A percentile compares a stretch with the other conserved stretches of the same genome.
These are phyloP conservation scores for Paxillus involutus DNA, from an alignment of 768 basidiomycete genomes.

Conservation along the genomic window DNA sequence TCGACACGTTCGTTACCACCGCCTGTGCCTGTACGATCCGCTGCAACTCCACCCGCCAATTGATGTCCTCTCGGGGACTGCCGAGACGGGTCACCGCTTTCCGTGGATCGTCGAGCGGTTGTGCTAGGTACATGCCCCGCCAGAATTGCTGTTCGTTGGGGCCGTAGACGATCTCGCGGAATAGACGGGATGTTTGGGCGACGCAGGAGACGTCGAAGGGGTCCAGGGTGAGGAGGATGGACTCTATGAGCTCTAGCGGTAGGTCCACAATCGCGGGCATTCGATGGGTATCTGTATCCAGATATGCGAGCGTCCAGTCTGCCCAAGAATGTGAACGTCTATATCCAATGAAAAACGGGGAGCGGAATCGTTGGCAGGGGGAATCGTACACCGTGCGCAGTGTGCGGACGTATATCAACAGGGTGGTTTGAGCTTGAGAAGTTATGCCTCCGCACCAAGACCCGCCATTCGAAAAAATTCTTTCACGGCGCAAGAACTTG, in stretches of 20 bases:
- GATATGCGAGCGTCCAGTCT: no score
- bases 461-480: constrained; percentile 22
- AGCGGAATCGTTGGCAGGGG: neutral
- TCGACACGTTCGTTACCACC: constrained; percentile 38
- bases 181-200: constrained; percentile 48
- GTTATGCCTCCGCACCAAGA: no score
- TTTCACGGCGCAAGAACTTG: constrained; percentile 16
- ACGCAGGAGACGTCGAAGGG: constrained; percentile 57
- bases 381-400: no score
- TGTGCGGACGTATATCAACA: no score
- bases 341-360: no score
- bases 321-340: no score
- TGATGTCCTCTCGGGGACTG: constrained; percentile 25
- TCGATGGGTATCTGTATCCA: neutral
- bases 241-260: constrained; percentile 60
- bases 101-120: constrained; percentile 65
- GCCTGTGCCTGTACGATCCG: constrained; percentile 53
- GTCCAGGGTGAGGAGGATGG: constrained; percentile 55
- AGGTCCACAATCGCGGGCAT: constrained; percentile 36
- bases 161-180: constrained; percentile 47
- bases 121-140: constrained; percentile 62
- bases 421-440: no score
- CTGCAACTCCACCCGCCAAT: constrained; percentile 59
- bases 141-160: constrained; percentile 48
- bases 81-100: constrained; percentile 41